Base-by-base conservation (phyloP, 2,329 filamentous ascomycete genomes). In the Mollisia scopiformis region DNA sequence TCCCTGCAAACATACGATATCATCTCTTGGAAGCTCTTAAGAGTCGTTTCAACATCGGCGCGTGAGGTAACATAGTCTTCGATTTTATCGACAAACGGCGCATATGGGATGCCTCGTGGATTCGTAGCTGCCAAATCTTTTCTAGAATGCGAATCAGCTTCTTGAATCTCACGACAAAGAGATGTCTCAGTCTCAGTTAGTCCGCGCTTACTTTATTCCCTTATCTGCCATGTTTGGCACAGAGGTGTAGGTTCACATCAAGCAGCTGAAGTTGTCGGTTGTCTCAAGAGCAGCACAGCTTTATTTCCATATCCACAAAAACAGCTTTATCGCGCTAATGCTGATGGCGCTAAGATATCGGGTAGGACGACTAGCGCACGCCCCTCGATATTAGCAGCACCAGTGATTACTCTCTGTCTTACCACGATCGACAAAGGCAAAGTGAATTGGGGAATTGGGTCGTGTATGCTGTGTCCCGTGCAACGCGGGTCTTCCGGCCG, bases 21-120 rank as follows among this genome's bases (percentile, higher is more conserved):
- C 91, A 96, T 95, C 80, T 96, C 92, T 74, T 94, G 91, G 75
- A 96, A 96, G 75, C 84, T 92, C 73, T 90, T 88, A 72, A 96
- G 81, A 16, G 91, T 93, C 49, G 84, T 81, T 74, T 96, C 92
- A 69, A 95, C 92, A 72, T 96, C 90, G 37, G 86, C 86, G 57
- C 91, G 85, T 43, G 89, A 87, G 47, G 89, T 82, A 60, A 95
- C 89, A 80, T 94, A 96, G 78, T 96, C 91, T 75, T 96, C 92
- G 65, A 95, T 91, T 70, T 89, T 91, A 77, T 95, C 91, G 73
- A 95, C 90, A 75, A 95, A 95, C 6, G 91, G 91, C 66, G 92
- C 92, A 72, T 85, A 86, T 25, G 92, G 92, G 62, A 96, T 96
- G 62, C 92, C 92, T 71, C 92, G 84, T 50, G 91, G 89, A 76